These are phyloP conservation scores for Adenanthera pavonina DNA, from an alignment of 306 rosid genomes.

Conservation along the genomic window DNA sequence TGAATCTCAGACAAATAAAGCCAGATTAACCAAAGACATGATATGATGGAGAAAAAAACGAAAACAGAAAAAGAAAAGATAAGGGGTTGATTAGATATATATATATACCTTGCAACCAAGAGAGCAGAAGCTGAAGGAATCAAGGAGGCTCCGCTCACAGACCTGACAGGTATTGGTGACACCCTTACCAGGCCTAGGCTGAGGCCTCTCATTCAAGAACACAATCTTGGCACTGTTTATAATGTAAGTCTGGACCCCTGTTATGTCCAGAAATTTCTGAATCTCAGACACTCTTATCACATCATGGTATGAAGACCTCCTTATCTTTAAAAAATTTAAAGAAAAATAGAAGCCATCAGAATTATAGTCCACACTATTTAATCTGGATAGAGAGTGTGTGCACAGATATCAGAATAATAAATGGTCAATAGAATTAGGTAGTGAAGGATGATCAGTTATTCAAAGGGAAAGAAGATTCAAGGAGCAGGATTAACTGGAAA, in stretches of 20 bases:
- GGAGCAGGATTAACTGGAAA: slow-evolving; percentile 29
- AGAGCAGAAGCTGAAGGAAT: slow-evolving; percentile 71
- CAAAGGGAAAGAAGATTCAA: slow-evolving; percentile 34
- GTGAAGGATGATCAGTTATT: slow-evolving; percentile 23
- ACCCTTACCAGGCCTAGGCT: slow-evolving; percentile 69
- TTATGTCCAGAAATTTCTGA: slow-evolving; percentile 68
- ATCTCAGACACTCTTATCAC: slow-evolving; percentile 75
- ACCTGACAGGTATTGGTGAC: slow-evolving; percentile 67
- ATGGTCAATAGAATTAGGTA: slow-evolving; percentile 25
- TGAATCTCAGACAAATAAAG: background rate
- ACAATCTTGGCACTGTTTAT: slow-evolving; percentile 77
- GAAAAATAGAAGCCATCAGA: slow-evolving; percentile 31
- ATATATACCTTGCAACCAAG: slow-evolving; percentile 79
- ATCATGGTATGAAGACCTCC: slow-evolving; percentile 82
- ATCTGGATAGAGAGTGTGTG: slow-evolving; percentile 1
- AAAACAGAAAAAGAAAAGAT: slow-evolving; percentile 2
- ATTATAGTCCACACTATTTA: background rate
- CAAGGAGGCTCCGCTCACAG: slow-evolving; percentile 66
- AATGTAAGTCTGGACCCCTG: slow-evolving; percentile 65
- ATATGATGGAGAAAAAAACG: background rate
- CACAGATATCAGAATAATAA: slow-evolving; percentile 24
- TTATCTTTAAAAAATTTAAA: slow-evolving; percentile 50
- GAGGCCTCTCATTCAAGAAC: slow-evolving; percentile 76
- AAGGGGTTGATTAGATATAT: background rate
- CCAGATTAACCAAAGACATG: background rate